These are phyloP conservation scores for Huntiella decipiens DNA, from an alignment of 2,329 filamentous ascomycete genomes.

Conservation along the genomic window DNA sequence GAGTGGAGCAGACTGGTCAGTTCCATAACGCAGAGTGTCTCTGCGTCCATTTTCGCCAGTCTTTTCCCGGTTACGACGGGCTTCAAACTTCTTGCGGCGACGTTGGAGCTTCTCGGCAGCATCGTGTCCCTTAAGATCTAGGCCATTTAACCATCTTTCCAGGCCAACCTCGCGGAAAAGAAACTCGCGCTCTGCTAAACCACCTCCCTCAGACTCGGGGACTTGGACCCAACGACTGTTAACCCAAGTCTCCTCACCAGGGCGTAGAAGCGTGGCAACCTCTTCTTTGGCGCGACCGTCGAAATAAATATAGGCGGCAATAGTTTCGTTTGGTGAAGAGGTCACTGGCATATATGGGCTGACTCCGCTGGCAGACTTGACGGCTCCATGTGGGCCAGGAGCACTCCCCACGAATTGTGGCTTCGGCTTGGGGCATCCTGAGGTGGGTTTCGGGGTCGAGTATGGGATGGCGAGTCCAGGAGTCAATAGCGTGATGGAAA, in stretches of 20 bases:
- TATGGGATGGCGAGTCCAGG: conserved; percentile 80
- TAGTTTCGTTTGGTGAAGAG: conserved; percentile 83
- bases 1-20: conserved; percentile 54
- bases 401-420: conserved; percentile 63
- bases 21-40: conserved; percentile 61
- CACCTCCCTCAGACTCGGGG: conserved; percentile 75
- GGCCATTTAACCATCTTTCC: conserved; percentile 87
- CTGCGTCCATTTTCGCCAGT: conserved; percentile 14
- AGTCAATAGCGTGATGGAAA: conserved; percentile 89
- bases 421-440: conserved; percentile 59
- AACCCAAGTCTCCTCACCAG: conserved; percentile 96
- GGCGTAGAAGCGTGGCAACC: conserved; percentile 77
- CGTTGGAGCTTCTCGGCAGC: conserved; percentile 79
- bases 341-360: conserved; percentile 84
- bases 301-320: conserved; percentile 98
- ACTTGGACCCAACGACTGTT: conserved; percentile 97
- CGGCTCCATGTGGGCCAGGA: conserved; percentile 32
- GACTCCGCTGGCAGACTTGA: conserved; percentile 36
- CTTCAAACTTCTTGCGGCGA: conserved; percentile 62
- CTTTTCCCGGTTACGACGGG: conserved; percentile 43
- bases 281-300: conserved; percentile 91
- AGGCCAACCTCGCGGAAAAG: conserved; percentile 91
- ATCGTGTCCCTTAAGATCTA: conserved; percentile 87
- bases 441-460: conserved; percentile 64
- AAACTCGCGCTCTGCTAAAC: conserved; percentile 89